These are phyloP conservation scores for Sparassis latifolia DNA, from an alignment of 1,284 basidiomycete species.

Conservation along the genomic window DNA sequence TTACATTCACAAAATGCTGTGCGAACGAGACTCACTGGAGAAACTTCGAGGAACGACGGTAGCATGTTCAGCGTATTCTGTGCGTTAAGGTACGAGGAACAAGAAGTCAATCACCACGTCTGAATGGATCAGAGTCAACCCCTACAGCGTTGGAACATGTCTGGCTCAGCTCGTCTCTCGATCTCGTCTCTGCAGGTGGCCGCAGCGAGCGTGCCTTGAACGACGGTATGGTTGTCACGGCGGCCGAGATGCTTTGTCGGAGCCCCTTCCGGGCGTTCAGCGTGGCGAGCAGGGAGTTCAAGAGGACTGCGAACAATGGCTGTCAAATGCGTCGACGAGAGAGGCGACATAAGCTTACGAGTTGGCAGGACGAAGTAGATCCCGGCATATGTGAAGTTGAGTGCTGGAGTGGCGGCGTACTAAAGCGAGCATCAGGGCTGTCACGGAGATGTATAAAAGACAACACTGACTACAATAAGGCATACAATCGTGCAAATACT, in stretches of 20 bases:
- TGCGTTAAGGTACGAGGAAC: background rate
- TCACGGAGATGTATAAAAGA: background rate
- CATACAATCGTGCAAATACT: background rate
- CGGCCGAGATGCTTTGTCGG: background rate
- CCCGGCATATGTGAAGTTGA: background rate
- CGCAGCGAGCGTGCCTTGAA: background rate
- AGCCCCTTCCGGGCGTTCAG: background rate
- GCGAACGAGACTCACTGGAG: no score
- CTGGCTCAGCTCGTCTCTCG: no score
- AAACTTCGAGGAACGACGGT: no score
- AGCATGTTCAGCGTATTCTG: background rate
- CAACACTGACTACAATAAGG: background rate
- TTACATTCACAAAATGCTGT: no score
- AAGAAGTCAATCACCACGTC: background rate
- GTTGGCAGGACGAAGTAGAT: background rate
- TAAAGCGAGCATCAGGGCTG: background rate
- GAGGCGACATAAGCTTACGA: background rate
- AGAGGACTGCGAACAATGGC: background rate
- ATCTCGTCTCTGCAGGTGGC: background rate
- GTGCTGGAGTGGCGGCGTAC: background rate
- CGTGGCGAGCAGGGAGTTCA: background rate
- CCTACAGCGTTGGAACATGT: no score
- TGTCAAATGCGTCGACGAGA: background rate
- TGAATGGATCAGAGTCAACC: background rate
- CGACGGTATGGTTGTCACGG: background rate